Percentiles rank a stretch among this genome's conserved stretches.
Evolutionary conservation across 495 filamentous ascomycete genomes (phyloP).

Genomic region (Xylaria grammica): DNA sequence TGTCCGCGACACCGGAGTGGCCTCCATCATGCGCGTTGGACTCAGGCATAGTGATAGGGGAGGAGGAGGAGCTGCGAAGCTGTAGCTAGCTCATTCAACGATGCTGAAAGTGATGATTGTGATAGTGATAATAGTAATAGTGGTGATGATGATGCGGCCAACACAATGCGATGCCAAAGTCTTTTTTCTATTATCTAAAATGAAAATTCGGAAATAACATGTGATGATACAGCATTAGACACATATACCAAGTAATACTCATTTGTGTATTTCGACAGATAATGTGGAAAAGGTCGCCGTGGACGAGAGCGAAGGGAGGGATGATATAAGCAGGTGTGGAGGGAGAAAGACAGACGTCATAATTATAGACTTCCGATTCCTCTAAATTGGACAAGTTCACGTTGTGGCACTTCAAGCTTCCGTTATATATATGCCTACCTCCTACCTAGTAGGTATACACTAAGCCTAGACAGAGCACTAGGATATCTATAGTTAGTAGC

Average conservation of each 20-base stretch:
- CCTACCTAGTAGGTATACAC: too few species aligned
- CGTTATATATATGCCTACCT: background rate
- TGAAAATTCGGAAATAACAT: too few species aligned
- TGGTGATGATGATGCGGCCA: background rate
- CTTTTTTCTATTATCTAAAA: too few species aligned
- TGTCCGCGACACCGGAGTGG: conserved; percentile 31
- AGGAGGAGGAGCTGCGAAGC: background rate
- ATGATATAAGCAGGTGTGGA: background rate
- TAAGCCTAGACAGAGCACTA: too few species aligned
- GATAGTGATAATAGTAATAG: background rate
- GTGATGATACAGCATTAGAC: too few species aligned
- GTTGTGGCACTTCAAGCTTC: background rate
- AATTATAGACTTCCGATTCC: background rate
- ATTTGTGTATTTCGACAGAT: background rate
- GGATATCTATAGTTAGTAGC: background rate
- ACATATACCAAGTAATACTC: background rate
- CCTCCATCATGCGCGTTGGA: conserved; percentile 15
- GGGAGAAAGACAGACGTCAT: background rate
- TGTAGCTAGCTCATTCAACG: too few species aligned
- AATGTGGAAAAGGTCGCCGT: background rate
- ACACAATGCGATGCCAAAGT: too few species aligned
- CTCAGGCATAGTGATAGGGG: conserved; percentile 5
- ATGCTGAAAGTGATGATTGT: too few species aligned
- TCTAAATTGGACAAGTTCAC: background rate
- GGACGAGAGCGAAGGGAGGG: background rate